Conservation (phyloP, 2,329 filamentous ascomycete species). For the Scedosporium apiospermum region DNA sequence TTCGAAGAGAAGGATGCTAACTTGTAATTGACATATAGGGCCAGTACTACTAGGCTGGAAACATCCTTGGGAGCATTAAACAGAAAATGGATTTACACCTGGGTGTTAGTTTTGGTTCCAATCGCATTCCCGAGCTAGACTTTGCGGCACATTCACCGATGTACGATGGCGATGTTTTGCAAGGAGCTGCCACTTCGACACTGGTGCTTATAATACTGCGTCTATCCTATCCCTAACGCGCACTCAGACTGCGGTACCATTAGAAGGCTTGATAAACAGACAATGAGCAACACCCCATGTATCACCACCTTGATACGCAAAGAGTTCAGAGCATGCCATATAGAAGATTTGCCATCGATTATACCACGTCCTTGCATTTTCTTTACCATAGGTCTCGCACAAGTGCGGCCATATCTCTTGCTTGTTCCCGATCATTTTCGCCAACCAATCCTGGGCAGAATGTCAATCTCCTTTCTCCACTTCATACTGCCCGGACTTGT, state of each 20-base stretch:
- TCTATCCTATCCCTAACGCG: too few species aligned
- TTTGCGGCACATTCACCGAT: background rate
- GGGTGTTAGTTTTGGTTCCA: slow-evolving; percentile 6
- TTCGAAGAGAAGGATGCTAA: slow-evolving; percentile 9
- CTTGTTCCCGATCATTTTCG: slow-evolving; percentile 49
- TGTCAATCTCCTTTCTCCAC: background rate
- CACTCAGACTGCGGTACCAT: too few species aligned
- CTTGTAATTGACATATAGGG: slow-evolving; percentile 26
- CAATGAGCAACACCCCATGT: slow-evolving; percentile 61
- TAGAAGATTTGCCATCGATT: slow-evolving; percentile 66
- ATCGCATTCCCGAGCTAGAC: slow-evolving; percentile 2
- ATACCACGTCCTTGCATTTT: slow-evolving; percentile 52
- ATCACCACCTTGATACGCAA: slow-evolving; percentile 55
- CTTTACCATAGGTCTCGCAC: slow-evolving; percentile 54
- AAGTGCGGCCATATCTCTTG: slow-evolving; percentile 54
- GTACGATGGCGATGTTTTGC: too few species aligned
- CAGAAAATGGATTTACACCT: background rate
- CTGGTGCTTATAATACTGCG: too few species aligned
- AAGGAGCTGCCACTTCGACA: too few species aligned
- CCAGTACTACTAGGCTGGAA: slow-evolving; percentile 83
- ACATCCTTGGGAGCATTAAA: slow-evolving; percentile 92
- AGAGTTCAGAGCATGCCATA: slow-evolving; percentile 61
- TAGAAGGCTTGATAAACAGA: slow-evolving; percentile 48
- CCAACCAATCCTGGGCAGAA: slow-evolving; percentile 45
- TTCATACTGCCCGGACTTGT: background rate